Conservation (phyloP, 78 protist genomes). For the Pigoraptor vietnamica region DNA sequence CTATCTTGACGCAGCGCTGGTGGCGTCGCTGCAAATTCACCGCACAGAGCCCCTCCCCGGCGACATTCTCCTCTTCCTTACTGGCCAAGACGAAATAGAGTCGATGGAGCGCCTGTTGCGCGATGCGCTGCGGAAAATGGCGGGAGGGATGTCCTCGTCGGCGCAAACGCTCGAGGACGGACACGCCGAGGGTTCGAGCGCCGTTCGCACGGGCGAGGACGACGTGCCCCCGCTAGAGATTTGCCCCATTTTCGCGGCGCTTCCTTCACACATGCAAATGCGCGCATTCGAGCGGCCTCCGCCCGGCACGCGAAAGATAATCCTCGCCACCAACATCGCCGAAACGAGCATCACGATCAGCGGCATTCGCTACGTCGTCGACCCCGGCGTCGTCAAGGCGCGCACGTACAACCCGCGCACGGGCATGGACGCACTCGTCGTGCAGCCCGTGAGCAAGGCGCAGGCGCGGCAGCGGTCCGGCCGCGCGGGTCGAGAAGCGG, state of each 20-base stretch:
- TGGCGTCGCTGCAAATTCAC: slow-evolving; percentile 79
- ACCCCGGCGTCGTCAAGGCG: slow-evolving; percentile 49
- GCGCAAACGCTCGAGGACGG: slow-evolving; percentile 90
- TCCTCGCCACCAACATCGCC: slow-evolving; percentile 98
- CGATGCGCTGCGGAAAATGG: slow-evolving; percentile 43
- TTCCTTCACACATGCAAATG: slow-evolving; percentile 81
- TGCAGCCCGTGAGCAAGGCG: slow-evolving; percentile 85
- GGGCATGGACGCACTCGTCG: slow-evolving; percentile 25
- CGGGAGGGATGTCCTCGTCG: slow-evolving; percentile 84
- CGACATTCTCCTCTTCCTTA: slow-evolving; percentile 98
- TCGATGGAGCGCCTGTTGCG: background rate
- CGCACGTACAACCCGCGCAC: background rate
- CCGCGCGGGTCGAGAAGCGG: slow-evolving; percentile 87
- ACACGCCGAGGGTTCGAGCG: slow-evolving; percentile 94
- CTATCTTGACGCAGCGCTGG: slow-evolving; percentile 88
- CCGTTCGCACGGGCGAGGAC: background rate
- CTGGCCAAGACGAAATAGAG: slow-evolving; percentile 99
- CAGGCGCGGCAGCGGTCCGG: slow-evolving; percentile 71
- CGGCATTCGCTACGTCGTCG: slow-evolving; percentile 68
- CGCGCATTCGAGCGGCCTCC: slow-evolving; percentile 60
- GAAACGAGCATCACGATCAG: slow-evolving; percentile 99
- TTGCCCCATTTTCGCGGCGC: slow-evolving; percentile 88
- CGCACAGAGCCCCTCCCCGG: slow-evolving; percentile 53
- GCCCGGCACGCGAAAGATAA: slow-evolving; percentile 70
- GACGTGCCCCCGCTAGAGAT: slow-evolving; percentile 74